phyloP scores from a whole-genome alignment of 257 asterid genomes.

The Solanum microdontum region DNA sequence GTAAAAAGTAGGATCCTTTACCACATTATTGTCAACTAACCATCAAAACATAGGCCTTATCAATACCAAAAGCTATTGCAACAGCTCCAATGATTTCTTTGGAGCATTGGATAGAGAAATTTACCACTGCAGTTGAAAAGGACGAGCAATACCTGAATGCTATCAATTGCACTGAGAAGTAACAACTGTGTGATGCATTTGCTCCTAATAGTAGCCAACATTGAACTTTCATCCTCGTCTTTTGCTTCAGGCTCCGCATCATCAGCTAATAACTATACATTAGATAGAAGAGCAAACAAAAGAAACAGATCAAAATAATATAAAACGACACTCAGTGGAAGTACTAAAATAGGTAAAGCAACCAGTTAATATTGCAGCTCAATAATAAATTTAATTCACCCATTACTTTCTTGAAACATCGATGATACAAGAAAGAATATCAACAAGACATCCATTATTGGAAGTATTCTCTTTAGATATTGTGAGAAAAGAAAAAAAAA shows the following conservation, averaged over 20 bases:
- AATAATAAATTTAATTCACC: not conserved
- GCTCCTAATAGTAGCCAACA: slow-evolving; percentile 72
- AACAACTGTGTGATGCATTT: slow-evolving; percentile 92
- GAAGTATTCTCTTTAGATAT: not conserved
- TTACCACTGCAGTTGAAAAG: not conserved
- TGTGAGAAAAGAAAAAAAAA: not conserved
- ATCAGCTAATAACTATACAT: slow-evolving; percentile 43
- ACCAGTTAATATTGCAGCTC: not conserved
- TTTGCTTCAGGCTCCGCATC: slow-evolving; percentile 42
- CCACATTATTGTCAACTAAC: not conserved
- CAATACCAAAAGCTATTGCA: not conserved
- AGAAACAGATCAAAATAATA: slow-evolving; percentile 5
- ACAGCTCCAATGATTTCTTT: not conserved
- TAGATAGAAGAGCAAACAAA: slow-evolving; percentile 12
- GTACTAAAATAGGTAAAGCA: slow-evolving; percentile 1
- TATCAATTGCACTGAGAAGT: slow-evolving; percentile 82
- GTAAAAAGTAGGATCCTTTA: not conserved
- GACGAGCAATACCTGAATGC: slow-evolving; percentile 65
- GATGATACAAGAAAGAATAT: not conserved
- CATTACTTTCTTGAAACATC: not conserved
- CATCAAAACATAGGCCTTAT: not conserved
- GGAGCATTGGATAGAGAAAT: not conserved
- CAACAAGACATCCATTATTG: not conserved
- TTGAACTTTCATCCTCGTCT: slow-evolving; percentile 73
- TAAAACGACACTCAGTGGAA: not conserved